phyloP scores from a whole-genome alignment of 2,329 filamentous ascomycete species.

The Orbilia javanica region DNA sequence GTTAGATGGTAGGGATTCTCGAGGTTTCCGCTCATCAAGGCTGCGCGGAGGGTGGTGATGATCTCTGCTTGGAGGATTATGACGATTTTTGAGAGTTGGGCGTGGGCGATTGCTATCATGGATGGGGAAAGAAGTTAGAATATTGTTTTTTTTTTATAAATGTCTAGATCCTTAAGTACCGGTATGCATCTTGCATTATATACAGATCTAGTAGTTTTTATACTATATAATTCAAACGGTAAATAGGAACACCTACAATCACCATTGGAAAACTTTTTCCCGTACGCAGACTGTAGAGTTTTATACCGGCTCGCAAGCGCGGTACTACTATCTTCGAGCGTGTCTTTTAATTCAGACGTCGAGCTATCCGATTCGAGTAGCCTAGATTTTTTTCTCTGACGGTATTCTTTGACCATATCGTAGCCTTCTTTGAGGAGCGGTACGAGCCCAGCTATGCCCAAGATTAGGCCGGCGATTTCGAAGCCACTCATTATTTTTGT shows the following conservation, averaged over 20 bases:
- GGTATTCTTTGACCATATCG: constrained; percentile 2
- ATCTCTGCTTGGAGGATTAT: constrained; percentile 14
- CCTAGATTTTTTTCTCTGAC: not conserved
- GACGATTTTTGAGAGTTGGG: not conserved
- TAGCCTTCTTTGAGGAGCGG: constrained; percentile 21
- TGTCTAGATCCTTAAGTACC: too few relatives aligned
- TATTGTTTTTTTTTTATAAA: too few relatives aligned
- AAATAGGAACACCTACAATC: not conserved
- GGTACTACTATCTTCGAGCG: constrained; percentile 3
- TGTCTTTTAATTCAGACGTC: not conserved
- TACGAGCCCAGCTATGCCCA: constrained; percentile 2
- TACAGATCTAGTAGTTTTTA: too few relatives aligned
- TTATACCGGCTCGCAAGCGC: not conserved
- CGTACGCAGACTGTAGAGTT: not conserved
- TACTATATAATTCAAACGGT: too few relatives aligned
- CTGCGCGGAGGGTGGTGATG: not conserved
- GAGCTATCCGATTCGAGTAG: not conserved
- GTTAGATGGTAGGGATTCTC: constrained; percentile 1
- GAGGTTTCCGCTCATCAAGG: not conserved
- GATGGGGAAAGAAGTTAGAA: not conserved
- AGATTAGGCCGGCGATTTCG: constrained; percentile 6
- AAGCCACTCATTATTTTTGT: constrained; percentile 15
- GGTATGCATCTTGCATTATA: too few relatives aligned
- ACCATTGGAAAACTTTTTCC: not conserved
- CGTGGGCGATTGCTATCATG: not conserved